Conservation (phyloP, 208 protist genomes). For the Trypanosoma boissoni region DNA sequence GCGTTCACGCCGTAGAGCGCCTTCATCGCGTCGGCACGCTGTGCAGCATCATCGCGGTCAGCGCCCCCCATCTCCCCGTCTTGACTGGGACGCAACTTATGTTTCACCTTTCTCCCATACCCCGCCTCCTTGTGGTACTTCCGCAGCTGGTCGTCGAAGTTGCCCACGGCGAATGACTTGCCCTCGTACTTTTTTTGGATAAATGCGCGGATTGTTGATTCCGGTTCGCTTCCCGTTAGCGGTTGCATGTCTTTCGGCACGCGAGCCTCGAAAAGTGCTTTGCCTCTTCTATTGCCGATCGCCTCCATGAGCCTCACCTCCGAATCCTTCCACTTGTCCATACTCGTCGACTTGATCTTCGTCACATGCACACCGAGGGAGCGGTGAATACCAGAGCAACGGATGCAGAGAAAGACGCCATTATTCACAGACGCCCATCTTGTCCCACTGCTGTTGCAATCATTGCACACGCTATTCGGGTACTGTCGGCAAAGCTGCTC, state of each 20-base stretch:
- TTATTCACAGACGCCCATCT: conserved; percentile 89
- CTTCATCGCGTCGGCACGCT: conserved; percentile 33
- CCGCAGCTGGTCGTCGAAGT: conserved; percentile 34
- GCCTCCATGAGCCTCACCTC: conserved; percentile 70
- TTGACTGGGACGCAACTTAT: background rate
- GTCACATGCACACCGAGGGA: conserved; percentile 91
- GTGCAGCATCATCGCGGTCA: background rate
- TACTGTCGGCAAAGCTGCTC: conserved; percentile 51
- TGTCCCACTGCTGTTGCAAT: conserved; percentile 76
- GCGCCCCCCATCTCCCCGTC: background rate
- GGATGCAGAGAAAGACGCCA: conserved; percentile 92
- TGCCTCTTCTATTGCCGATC: conserved; percentile 68
- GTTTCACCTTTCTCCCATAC: conserved; percentile 43
- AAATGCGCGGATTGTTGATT: conserved; percentile 46
- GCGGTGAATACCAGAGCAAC: conserved; percentile 93
- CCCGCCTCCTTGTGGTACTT: conserved; percentile 58
- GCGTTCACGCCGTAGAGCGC: conserved; percentile 48
- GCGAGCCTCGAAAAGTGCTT: conserved; percentile 55
- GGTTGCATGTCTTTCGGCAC: conserved; percentile 27
- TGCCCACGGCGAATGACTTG: conserved; percentile 51
- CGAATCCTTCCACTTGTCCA: conserved; percentile 82
- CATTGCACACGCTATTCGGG: conserved; percentile 81
- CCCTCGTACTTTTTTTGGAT: conserved; percentile 74
- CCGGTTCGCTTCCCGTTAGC: conserved; percentile 22
- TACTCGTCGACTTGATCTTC: conserved; percentile 92